These are phyloP conservation scores for Yamadazyma akitaensis DNA, from an alignment of 805 yeast genomes.

Conservation along the genomic window DNA sequence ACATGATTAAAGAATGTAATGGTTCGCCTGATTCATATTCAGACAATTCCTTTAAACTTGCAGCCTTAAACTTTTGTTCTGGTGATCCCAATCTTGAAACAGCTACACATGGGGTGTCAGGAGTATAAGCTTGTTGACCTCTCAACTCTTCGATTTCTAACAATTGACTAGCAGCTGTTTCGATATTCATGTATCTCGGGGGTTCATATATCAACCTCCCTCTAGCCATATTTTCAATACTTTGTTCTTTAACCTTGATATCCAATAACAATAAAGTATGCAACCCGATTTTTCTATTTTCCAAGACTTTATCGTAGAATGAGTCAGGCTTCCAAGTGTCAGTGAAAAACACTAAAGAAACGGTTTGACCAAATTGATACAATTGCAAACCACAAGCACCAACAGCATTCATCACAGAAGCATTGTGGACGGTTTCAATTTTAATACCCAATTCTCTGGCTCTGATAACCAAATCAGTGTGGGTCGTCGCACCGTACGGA, in stretches of 20 bases:
- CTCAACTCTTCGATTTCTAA: conserved; percentile 82
- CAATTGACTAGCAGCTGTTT: conserved; percentile 84
- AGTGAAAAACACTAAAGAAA: conserved; percentile 93
- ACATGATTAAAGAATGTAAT: conserved; percentile 81
- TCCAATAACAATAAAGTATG: conserved; percentile 88
- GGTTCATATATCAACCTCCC: conserved; percentile 93
- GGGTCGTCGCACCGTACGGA: conserved; percentile 97
- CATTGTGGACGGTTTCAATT: conserved; percentile 87
- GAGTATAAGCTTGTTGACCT: conserved; percentile 74
- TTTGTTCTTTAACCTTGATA: conserved; percentile 95
- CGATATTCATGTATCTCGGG: conserved; percentile 92
- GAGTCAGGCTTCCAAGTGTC: conserved; percentile 96
- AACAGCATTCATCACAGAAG: conserved; percentile 96
- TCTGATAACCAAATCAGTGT: conserved; percentile 87
- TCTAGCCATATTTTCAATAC: conserved; percentile 88
- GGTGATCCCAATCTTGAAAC: conserved; percentile 90
- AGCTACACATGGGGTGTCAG: conserved; percentile 89
- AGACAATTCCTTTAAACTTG: conserved; percentile 71
- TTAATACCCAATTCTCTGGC: conserved; percentile 81
- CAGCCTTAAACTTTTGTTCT: conserved; percentile 77
- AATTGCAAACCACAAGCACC: conserved; percentile 97
- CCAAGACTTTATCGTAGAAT: conserved; percentile 84
- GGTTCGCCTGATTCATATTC: conserved; percentile 93
- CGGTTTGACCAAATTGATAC: conserved; percentile 94
- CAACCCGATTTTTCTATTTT: conserved; percentile 84